Percentiles rank a stretch among this genome's conserved stretches.
Evolutionary conservation across 2,329 filamentous ascomycete species (phyloP).

Genomic region (Venturia pyrina): DNA sequence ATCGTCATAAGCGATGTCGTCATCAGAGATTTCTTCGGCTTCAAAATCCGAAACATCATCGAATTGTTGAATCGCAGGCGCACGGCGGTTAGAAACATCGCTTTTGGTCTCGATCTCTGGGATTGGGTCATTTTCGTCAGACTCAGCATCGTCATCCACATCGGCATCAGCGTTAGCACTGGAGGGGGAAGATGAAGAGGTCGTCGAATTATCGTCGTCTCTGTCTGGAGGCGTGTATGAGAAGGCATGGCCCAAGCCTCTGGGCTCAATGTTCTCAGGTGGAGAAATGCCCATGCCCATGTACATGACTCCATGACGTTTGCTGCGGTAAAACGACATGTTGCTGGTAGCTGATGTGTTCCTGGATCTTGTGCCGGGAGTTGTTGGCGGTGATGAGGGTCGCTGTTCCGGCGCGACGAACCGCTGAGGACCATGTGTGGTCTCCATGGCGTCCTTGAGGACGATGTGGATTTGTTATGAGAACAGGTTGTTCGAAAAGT

Average conservation of each 20-base stretch:
- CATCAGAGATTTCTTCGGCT: constrained; percentile 32
- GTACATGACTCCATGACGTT: constrained; percentile 20
- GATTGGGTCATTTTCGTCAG: constrained; percentile 17
- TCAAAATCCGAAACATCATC: constrained; percentile 20
- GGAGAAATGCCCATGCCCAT: constrained; percentile 25
- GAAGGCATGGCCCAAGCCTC: constrained; percentile 25
- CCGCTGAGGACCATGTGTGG: not conserved
- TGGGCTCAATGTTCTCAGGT: constrained; percentile 28
- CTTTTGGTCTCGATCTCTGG: constrained; percentile 8
- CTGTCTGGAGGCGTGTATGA: constrained; percentile 22
- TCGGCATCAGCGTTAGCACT: constrained; percentile 15
- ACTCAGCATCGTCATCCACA: constrained; percentile 20
- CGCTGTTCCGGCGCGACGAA: constrained; percentile 8
- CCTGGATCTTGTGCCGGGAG: constrained; percentile 4
- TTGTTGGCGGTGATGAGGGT: constrained; percentile 10
- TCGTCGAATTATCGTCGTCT: constrained; percentile 12
- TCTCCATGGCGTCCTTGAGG: constrained; percentile 4
- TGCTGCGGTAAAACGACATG: constrained; percentile 13
- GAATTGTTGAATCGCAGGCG: not conserved
- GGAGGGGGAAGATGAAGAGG: constrained; percentile 13
- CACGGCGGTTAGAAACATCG: constrained; percentile 2
- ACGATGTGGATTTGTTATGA: not conserved
- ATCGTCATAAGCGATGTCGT: constrained; percentile 29
- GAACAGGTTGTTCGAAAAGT: not conserved
- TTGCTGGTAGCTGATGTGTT: constrained; percentile 3